Percentiles rank a stretch among this genome's conserved stretches.
These are phyloP conservation scores for Sporothrix pallida DNA, from an alignment of 2,329 filamentous ascomycete species.

Conservation along the genomic window DNA sequence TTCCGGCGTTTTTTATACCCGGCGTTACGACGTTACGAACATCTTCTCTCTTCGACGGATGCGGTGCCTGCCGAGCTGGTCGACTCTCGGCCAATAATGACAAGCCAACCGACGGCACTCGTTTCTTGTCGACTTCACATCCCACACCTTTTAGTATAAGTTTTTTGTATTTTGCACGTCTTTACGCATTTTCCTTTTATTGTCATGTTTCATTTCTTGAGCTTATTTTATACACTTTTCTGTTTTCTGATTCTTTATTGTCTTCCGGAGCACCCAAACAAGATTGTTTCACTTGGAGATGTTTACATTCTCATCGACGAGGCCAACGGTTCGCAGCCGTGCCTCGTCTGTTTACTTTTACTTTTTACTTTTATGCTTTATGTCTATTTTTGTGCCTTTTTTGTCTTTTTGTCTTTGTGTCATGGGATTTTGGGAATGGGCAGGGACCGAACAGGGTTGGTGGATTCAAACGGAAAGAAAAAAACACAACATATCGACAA, in stretches of 20 bases:
- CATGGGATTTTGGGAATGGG: not conserved
- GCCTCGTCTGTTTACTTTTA: not conserved
- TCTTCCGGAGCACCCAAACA: conserved; percentile 13
- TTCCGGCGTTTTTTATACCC: conserved; percentile 21
- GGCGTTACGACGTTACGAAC: conserved; percentile 31
- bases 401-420: not conserved
- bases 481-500: not conserved
- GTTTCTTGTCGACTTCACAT: not conserved
- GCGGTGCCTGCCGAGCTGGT: too few relatives aligned
- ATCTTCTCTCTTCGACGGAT: not conserved
- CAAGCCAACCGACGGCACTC: not conserved
- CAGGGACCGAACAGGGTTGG: not conserved
- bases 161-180: not conserved
- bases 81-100: not conserved
- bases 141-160: conserved; percentile 9
- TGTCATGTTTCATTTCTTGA: not conserved
- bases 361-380: not conserved
- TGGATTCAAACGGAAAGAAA: not conserved
- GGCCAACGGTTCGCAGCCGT: not conserved
- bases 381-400: not conserved
- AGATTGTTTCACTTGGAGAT: conserved; percentile 29
- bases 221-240: conserved; percentile 1
- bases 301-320: not conserved
- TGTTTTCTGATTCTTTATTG: not conserved
- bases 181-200: conserved; percentile 4